Base-by-base conservation (phyloP, 305 asterid species). In the Fraxinus albicans region DNA sequence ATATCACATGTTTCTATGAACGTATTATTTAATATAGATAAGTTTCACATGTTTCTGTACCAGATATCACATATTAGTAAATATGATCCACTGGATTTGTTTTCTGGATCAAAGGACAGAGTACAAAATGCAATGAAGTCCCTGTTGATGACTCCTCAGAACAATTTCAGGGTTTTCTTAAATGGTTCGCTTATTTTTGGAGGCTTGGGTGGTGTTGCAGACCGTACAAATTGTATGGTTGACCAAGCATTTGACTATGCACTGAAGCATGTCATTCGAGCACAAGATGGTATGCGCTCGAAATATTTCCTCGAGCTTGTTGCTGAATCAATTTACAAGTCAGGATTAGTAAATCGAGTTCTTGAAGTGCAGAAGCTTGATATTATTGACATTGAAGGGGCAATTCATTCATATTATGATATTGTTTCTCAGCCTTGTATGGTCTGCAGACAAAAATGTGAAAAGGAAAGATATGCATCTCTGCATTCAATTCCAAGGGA, bases 331-430 rank as follows among this genome's bases (percentile, higher is more conserved):
- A 86, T 92, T 86, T 81, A 60, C 77, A 80, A 87, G 50, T 96
- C 99, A 67, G 90, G 92, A 60, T 88, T 91, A 82, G 88, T 96
- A 84, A 85, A 88, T 80, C 90, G 86, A 86, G 93, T 96, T 88
- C 97, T 92, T 86, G 93, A 91, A 85, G 94, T 92, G 63, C 98
- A 96, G 89, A 96, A 91, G 89, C 95, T 91, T 33, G 99, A 96
- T 87, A 75, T 74, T 50, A 69, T 90, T 73, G 99, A 96, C 84
- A 88, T 94, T 44, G 99, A 96, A 92, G 99, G 98, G 60, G 98
- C 95, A 34, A 92, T 94, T 87, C 99, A 94, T 86, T 93, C 91
- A 72, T 94, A 94, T 86, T 94, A 94, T 83, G 91, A 94, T 69
- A 55, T 93, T 76, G 85, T 90, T 83, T 91, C 97, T 83, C 86